These are phyloP conservation scores for Colletotrichum sp. DNA, from an alignment of 2,329 filamentous ascomycete genomes.

Conservation along the genomic window DNA sequence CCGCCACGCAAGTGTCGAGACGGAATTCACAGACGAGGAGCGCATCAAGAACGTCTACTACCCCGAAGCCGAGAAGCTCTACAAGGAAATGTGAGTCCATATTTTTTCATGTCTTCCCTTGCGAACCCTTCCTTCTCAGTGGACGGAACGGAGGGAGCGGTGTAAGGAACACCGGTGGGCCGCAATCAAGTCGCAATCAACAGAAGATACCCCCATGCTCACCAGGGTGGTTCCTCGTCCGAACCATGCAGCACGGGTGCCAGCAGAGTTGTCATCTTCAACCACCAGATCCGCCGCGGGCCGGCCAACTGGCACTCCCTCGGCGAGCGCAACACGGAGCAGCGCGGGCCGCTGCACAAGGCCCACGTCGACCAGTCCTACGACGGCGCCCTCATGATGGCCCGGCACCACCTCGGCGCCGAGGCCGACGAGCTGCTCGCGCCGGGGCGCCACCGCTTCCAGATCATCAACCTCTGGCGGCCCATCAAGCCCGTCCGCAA, in stretches of 20 bases:
- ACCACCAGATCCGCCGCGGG: conserved; percentile 33
- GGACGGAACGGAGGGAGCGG: background rate
- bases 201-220: conserved; percentile 11
- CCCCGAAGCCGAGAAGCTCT: conserved; percentile 20
- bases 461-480: conserved; percentile 45
- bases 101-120: background rate
- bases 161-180: conserved; percentile 12
- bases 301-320: conserved; percentile 63
- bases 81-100: conserved; percentile 22
- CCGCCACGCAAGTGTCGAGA: conserved; percentile 59
- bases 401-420: conserved; percentile 22
- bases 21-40: conserved; percentile 58
- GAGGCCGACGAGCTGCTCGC: conserved; percentile 13
- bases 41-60: conserved; percentile 48
- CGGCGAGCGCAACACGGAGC: conserved; percentile 62
- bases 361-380: conserved; percentile 52
- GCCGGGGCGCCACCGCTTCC: conserved; percentile 6
- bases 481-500: conserved; percentile 52
- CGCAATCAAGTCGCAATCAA: conserved; percentile 2
- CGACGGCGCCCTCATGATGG: conserved; percentile 26
- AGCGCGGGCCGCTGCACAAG: conserved; percentile 57
- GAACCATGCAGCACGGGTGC: conserved; percentile 30
- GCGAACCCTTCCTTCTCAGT: background rate
- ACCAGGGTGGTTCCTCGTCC: background rate
- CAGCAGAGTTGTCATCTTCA: conserved; percentile 31